These are phyloP conservation scores for Symbiodinium pilosum DNA, from an alignment of 73 alveolate genomes.

Conservation along the genomic window DNA sequence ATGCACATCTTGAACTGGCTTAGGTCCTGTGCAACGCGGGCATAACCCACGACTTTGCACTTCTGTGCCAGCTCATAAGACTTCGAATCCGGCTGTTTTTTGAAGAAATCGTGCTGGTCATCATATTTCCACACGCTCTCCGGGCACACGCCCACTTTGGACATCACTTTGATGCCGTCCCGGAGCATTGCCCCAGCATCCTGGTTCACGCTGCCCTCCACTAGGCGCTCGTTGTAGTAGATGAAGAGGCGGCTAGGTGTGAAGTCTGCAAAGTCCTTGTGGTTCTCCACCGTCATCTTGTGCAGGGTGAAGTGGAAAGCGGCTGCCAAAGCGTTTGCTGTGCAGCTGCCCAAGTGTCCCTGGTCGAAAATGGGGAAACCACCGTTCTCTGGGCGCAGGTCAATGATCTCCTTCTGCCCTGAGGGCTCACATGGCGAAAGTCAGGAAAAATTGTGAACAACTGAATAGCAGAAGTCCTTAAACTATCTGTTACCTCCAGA, in stretches of 20 bases:
- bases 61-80: background rate
- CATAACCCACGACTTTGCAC: background rate
- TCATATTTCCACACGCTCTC: background rate
- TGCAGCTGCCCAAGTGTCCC: conserved; percentile 64
- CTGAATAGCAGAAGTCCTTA: too few relatives aligned
- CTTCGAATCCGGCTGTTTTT: background rate
- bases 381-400: conserved; percentile 42
- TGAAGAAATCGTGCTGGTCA: background rate
- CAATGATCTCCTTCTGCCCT: conserved; percentile 22
- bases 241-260: background rate
- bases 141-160: background rate
- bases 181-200: background rate
- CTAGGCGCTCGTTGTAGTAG: background rate
- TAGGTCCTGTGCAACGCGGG: background rate
- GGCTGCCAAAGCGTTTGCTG: conserved; percentile 79
- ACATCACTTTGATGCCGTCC: background rate
- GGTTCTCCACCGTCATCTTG: conserved; percentile 10
- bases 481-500: too few relatives aligned
- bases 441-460: too few relatives aligned
- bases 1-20: background rate
- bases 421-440: too few relatives aligned
- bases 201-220: conserved; percentile 10
- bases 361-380: conserved; percentile 51
- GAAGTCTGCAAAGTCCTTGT: background rate
- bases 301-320: conserved; percentile 58